phyloP scores from a whole-genome alignment of 2,329 filamentous ascomycete genomes.

The Thelonectria olida region DNA sequence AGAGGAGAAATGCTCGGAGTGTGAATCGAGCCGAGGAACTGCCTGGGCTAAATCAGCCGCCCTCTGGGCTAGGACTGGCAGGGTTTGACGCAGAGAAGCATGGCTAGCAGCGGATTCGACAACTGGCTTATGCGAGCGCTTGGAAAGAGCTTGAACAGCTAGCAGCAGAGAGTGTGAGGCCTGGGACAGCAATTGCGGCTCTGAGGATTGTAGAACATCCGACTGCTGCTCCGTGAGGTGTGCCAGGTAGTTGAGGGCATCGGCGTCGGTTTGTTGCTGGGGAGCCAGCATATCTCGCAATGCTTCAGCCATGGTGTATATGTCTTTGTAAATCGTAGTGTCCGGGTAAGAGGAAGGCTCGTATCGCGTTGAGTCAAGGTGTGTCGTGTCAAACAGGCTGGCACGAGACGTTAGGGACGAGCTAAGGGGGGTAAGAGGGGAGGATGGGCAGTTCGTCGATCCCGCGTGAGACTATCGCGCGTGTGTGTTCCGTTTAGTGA shows the following conservation, averaged over 20 bases:
- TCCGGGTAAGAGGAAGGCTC: not conserved
- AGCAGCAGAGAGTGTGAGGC: conserved; percentile 82
- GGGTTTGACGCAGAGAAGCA: conserved; percentile 72
- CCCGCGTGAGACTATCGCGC: not conserved
- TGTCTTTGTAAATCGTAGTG: not conserved
- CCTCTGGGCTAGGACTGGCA: conserved; percentile 75
- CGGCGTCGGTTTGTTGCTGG: conserved; percentile 53
- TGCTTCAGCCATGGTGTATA: conserved; percentile 48
- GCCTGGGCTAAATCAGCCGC: conserved; percentile 73
- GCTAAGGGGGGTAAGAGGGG: not conserved
- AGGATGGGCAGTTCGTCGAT: not conserved
- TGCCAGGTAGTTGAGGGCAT: conserved; percentile 76
- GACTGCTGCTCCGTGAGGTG: conserved; percentile 81
- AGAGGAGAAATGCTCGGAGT: conserved; percentile 81
- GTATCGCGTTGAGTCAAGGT: conserved; percentile 1
- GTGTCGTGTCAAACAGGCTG: not conserved
- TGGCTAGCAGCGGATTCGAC: conserved; percentile 84
- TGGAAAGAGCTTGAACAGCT: conserved; percentile 86
- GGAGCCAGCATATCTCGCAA: conserved; percentile 47
- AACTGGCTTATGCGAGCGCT: conserved; percentile 86
- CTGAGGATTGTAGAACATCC: conserved; percentile 74
- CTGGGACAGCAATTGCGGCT: conserved; percentile 83
- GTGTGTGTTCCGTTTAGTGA: not conserved
- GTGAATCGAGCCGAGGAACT: conserved; percentile 81
- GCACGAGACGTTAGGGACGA: not conserved